Base-by-base conservation (phyloP, 306 rosid species). In the Prunus mume region DNA sequence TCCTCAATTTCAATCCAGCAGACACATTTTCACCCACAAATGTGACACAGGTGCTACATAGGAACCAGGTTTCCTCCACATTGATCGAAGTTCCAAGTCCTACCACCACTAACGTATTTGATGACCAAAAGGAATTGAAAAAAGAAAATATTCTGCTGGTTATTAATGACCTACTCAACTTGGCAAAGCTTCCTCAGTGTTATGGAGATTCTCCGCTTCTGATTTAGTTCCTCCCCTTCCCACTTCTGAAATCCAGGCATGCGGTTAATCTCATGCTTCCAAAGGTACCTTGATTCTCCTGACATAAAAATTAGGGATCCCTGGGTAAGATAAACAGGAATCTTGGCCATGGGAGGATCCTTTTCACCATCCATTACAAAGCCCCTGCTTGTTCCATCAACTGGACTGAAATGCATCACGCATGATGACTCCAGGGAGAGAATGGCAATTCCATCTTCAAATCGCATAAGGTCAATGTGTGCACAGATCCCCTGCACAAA, bases 231-330 rank as follows among this genome's bases (percentile, higher is more conserved):
- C 47, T 74, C 79, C 12, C 95, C 98, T 65, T 86, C 66, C 95
- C 97, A 92, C 34, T 69, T 64, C 65, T 94, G 98, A 81, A 92
- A 86, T 18, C 91, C 93, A 0, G 95, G 92, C 57, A 58, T 83
- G 17, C 95, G 91, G 84, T 92, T 92, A 25, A 94, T 94, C 87
- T 94, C 88, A 24, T 94, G 98, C 73, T 89, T 89, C 98, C 97
- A 94, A 4, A 7, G 20, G 73, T 94, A 94, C 12, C 97, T 88
- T 14, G 97, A 93, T 73, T 94, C 98, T 65, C 91, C 96, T 51
- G 88, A 88, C 95, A 94, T 82, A 12, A 92, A 73, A 77, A 94
- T 82, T 73, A 94, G 66, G 3, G 97, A 94, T 19, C 98, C 97
- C 9, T 92, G 92, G 9, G 64, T 78, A 27, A 94, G 87, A 83